These are phyloP conservation scores for Raffaelea ambrosiae DNA, from an alignment of 2,329 filamentous ascomycete species.

Conservation along the genomic window DNA sequence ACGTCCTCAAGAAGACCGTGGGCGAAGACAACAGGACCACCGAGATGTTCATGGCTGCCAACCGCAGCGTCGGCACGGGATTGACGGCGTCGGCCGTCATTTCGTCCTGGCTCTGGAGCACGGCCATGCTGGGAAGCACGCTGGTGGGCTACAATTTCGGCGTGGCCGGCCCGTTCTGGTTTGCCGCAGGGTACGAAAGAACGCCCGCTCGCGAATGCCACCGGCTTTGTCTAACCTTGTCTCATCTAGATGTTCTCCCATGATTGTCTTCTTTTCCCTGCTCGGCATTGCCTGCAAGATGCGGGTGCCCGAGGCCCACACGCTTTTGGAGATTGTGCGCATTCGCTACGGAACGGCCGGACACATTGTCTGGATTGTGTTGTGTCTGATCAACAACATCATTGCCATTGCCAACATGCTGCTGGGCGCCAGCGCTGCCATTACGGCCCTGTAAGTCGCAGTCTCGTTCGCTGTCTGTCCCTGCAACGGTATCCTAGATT, in stretches of 20 bases:
- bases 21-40: constrained; percentile 32
- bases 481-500: constrained; percentile 26
- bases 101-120: constrained; percentile 30
- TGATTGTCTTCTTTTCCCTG: constrained; percentile 7
- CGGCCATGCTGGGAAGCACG: constrained; percentile 17
- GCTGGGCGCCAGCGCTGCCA: constrained; percentile 5
- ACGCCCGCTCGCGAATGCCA: too few species aligned
- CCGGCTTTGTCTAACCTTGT: too few species aligned
- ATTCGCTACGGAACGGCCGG: constrained; percentile 26
- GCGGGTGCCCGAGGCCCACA: constrained; percentile 30
- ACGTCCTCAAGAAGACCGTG: neutral
- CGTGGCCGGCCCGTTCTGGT: constrained; percentile 10
- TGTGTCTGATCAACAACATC: constrained; percentile 29
- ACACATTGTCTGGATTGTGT: constrained; percentile 29
- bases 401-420: constrained; percentile 13
- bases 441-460: constrained; percentile 15
- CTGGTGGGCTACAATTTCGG: constrained; percentile 17
- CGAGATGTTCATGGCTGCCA: constrained; percentile 33
- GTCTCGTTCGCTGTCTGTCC: constrained; percentile 26
- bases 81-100: constrained; percentile 22
- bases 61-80: constrained; percentile 20
- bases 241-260: neutral
- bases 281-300: constrained; percentile 37
- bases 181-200: neutral
- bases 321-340: constrained; percentile 31